Evolutionary conservation across 2,329 filamentous ascomycete genomes (phyloP).

Genomic region (Botrytis tulipae): DNA sequence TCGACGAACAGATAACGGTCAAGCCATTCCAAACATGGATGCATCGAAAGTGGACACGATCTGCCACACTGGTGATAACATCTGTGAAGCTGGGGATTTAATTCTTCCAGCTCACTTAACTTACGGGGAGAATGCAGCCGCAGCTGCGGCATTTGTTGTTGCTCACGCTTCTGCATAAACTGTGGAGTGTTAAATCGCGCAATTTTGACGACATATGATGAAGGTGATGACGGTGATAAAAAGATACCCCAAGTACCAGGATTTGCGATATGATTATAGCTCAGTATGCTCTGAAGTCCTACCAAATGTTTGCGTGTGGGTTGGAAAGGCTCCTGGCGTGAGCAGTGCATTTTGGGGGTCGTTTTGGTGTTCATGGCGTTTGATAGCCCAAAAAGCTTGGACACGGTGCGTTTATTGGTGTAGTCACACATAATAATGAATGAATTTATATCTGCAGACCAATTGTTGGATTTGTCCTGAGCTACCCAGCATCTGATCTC

Average conservation of each 20-base stretch:
- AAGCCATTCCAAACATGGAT: slow-evolving; percentile 30
- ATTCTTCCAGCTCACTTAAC: slow-evolving; percentile 43
- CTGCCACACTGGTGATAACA: slow-evolving; percentile 50
- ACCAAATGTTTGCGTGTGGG: not conserved
- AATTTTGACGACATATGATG: slow-evolving; percentile 14
- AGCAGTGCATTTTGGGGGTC: not conserved
- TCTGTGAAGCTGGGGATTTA: slow-evolving; percentile 48
- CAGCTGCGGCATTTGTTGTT: slow-evolving; percentile 42
- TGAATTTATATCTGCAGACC: not conserved
- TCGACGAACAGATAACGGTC: slow-evolving; percentile 24
- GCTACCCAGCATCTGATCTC: not conserved
- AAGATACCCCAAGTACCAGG: not conserved
- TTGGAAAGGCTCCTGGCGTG: not conserved
- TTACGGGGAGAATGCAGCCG: slow-evolving; percentile 41
- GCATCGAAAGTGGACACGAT: slow-evolving; percentile 43
- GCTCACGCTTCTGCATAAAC: not conserved
- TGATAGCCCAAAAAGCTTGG: not conserved
- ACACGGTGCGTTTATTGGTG: not conserved
- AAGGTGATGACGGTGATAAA: not conserved
- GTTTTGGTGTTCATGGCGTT: not conserved
- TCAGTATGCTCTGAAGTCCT: not conserved
- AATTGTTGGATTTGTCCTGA: not conserved
- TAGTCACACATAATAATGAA: not conserved
- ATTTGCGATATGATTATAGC: not conserved
- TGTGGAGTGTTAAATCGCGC: not conserved